These are phyloP conservation scores for Ophidiomyces ophidiicola DNA, from an alignment of 2,329 filamentous ascomycete genomes.

Conservation along the genomic window DNA sequence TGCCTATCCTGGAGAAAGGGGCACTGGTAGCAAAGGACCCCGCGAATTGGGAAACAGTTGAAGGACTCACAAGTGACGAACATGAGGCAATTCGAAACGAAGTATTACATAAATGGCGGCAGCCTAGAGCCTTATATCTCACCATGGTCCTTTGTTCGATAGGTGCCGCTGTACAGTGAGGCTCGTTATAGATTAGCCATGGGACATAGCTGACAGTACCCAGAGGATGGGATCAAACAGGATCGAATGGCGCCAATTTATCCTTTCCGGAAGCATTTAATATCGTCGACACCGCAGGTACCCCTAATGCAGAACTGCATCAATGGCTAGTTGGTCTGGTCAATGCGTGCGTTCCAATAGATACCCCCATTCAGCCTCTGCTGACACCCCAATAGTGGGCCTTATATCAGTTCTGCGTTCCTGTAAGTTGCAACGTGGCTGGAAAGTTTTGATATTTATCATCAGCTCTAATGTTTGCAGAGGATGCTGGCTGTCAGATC, in stretches of 20 bases:
- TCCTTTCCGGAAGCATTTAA: slow-evolving; percentile 38
- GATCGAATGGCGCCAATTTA: slow-evolving; percentile 43
- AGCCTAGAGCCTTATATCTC: slow-evolving; percentile 38
- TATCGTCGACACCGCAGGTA: slow-evolving; percentile 27
- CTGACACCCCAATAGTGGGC: slow-evolving; percentile 27
- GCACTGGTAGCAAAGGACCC: slow-evolving; percentile 41
- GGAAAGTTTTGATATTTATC: slow-evolving; percentile 7
- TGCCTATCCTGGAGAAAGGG: slow-evolving; percentile 36
- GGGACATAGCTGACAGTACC: slow-evolving; percentile 7
- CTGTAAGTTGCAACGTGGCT: slow-evolving; percentile 28
- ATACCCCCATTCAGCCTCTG: slow-evolving; percentile 27
- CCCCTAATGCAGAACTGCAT: slow-evolving; percentile 34
- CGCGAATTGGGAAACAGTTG: slow-evolving; percentile 33
- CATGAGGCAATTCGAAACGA: slow-evolving; percentile 35
- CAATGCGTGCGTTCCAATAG: slow-evolving; percentile 41
- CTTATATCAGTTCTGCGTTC: slow-evolving; percentile 42
- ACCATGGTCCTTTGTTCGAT: slow-evolving; percentile 43
- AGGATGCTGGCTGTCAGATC: slow-evolving; percentile 57
- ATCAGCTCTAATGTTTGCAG: slow-evolving; percentile 20
- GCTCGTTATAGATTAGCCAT: slow-evolving; percentile 7
- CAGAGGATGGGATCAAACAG: slow-evolving; percentile 41
- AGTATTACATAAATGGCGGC: slow-evolving; percentile 39
- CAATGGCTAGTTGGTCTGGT: slow-evolving; percentile 54
- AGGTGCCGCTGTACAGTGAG: slow-evolving; percentile 41
- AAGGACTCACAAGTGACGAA: slow-evolving; percentile 34